Percentiles rank a stretch among this genome's conserved stretches.
Conservation (phyloP, 192 early-diverging fungal genomes). For the Diversispora eburnea region DNA sequence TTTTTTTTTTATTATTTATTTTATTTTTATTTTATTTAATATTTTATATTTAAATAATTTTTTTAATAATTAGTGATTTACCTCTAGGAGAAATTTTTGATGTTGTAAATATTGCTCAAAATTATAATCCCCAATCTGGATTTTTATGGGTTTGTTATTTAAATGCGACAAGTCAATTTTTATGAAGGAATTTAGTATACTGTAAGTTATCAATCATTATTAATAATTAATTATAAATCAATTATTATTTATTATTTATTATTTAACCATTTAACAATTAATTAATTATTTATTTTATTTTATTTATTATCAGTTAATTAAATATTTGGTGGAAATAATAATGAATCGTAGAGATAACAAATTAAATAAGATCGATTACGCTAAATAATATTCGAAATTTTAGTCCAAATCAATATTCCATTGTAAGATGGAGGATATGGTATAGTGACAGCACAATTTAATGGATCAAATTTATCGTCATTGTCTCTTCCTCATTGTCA, state of each 20-base stretch:
- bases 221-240: not conserved
- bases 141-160: not conserved
- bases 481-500: not conserved
- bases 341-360: not conserved
- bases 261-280: too few species aligned
- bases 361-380: too few species aligned
- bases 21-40: not conserved
- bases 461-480: not conserved
- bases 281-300: too few species aligned
- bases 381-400: not conserved
- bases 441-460: not conserved
- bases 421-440: constrained; percentile 4
- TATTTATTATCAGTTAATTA: too few species aligned
- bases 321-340: too few species aligned
- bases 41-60: not conserved
- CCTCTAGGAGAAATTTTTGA: not conserved
- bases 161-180: not conserved
- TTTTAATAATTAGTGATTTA: not conserved
- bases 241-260: too few species aligned
- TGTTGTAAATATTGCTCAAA: not conserved
- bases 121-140: not conserved
- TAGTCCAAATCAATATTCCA: not conserved
- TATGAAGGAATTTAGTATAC: not conserved
- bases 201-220: not conserved
- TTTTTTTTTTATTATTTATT: too few species aligned